Evolutionary conservation across 768 basidiomycete species (phyloP), one percentile per base, ranked within the genome.

Genomic region (Trametes sanguinea): DNA sequence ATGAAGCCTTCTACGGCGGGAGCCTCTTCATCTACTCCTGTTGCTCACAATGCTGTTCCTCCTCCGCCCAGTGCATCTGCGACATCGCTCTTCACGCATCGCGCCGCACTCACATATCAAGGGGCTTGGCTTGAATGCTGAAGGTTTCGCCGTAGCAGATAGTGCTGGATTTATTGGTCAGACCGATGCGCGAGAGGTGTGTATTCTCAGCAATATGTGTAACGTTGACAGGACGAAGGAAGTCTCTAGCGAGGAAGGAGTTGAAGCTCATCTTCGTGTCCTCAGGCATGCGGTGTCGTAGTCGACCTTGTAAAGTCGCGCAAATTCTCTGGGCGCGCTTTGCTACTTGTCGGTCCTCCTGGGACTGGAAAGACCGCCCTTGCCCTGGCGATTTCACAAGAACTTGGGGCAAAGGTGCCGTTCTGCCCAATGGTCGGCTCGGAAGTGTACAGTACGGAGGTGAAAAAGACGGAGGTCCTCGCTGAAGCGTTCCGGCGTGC

Each of bases 401-500:
- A 98, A 69, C 83, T 99, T 0, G 97, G 97, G 0, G 77, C 84
- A 22, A 97, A 97, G 70, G 95, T 98, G 1, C 97, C 97, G 0
- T 98, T 99, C 73, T 98, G 96, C 74, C 94, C 95, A 4, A 98
- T 98, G 94, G 97, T 98, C 45, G 97, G 97, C 0, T 90, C 88
- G 17, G 97, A 99, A 76, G 97, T 98, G 63, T 98, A 97, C 72
- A 92, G 89, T 43, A 87, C 92, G 2, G 96, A 98, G 75, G 95
- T 99, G 59, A 98, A 98, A 80, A 99, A 99, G 83, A 98, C 97
- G 1, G 97, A 98, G 72, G 95, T 98, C 4, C 78, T 99, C 17
- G 94, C 95, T 51, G 96, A 98, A 75, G 86, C 88, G 40, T 98
- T 98, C 76, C 83, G 96, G 60, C 80, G 97, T 67, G 95, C 97